Conservation (phyloP, 2,329 filamentous ascomycete genomes). For the Pseudocercospora crystallina region DNA sequence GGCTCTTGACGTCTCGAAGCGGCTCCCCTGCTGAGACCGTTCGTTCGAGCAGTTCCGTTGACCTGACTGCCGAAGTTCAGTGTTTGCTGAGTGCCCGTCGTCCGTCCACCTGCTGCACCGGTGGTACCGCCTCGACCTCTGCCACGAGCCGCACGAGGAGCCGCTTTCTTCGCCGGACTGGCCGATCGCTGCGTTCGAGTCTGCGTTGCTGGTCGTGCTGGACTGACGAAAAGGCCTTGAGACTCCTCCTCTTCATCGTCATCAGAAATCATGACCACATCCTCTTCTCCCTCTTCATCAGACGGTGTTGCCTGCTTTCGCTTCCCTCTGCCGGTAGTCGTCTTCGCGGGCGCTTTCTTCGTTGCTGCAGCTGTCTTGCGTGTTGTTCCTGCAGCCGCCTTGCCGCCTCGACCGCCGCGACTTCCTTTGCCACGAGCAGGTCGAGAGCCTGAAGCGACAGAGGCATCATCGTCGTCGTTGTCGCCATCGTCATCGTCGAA, state of each 20-base stretch:
- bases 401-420: slow-evolving; percentile 42
- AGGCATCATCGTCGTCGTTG: slow-evolving; percentile 40
- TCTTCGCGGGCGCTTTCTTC: slow-evolving; percentile 40
- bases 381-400: slow-evolving; percentile 44
- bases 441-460: slow-evolving; percentile 18
- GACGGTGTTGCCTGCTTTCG: slow-evolving; percentile 44
- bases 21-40: slow-evolving; percentile 13
- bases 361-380: slow-evolving; percentile 39
- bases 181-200: slow-evolving; percentile 16
- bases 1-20: slow-evolving; percentile 36
- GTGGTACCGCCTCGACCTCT: slow-evolving; percentile 14
- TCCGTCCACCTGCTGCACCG: slow-evolving; percentile 5
- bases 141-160: slow-evolving; percentile 18
- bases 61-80: slow-evolving; percentile 24
- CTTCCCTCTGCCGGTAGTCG: slow-evolving; percentile 38
- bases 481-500: slow-evolving; percentile 46
- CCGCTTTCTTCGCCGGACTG: slow-evolving; percentile 27
- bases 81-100: slow-evolving; percentile 21
- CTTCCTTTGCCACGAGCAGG: slow-evolving; percentile 46
- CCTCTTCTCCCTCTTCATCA: slow-evolving; percentile 46
- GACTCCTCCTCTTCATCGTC: slow-evolving; percentile 49
- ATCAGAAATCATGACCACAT: slow-evolving; percentile 44
- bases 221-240: slow-evolving; percentile 45
- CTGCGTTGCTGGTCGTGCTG: slow-evolving; percentile 6
- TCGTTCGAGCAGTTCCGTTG: slow-evolving; percentile 12